Evolutionary conservation across 129 eudicot genomes (phyloP).

Genomic region (Deinandra increscens): DNA sequence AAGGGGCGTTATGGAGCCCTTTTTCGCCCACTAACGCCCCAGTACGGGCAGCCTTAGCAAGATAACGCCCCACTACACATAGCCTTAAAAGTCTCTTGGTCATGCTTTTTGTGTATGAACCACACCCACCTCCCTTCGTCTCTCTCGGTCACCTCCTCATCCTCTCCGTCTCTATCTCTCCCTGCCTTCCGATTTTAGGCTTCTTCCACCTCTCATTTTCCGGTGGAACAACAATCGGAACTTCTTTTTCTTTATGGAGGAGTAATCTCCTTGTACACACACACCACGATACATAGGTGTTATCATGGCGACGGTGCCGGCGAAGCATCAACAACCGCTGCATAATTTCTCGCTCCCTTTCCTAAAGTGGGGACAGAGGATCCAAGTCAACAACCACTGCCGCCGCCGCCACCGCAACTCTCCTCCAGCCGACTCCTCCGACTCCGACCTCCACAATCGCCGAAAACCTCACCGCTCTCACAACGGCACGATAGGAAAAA

Average conservation of each 20-base stretch:
- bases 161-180: background rate
- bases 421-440: slow-evolving; percentile 18
- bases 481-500: background rate
- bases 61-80: too few species aligned
- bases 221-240: background rate
- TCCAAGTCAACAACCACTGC: slow-evolving; percentile 24
- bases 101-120: slow-evolving; percentile 18
- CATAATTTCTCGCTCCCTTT: slow-evolving; percentile 37
- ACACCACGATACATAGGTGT: background rate
- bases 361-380: slow-evolving; percentile 38
- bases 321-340: slow-evolving; percentile 34
- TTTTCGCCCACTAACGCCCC: too few species aligned
- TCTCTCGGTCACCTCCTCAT: slow-evolving; percentile 17
- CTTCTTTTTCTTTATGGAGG: too few species aligned
- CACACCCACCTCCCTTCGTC: slow-evolving; percentile 6
- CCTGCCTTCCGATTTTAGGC: slow-evolving; percentile 19
- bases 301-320: slow-evolving; percentile 29
- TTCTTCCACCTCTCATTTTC: background rate
- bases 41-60: too few species aligned
- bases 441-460: slow-evolving; percentile 8
- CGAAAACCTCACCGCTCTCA: background rate
- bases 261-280: background rate
- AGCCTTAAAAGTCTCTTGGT: background rate
- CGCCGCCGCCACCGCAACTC: slow-evolving; percentile 23
- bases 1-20: too few species aligned